Evolutionary conservation across 441 rosid species (phyloP).

Genomic region (Aquilaria agallochum): DNA sequence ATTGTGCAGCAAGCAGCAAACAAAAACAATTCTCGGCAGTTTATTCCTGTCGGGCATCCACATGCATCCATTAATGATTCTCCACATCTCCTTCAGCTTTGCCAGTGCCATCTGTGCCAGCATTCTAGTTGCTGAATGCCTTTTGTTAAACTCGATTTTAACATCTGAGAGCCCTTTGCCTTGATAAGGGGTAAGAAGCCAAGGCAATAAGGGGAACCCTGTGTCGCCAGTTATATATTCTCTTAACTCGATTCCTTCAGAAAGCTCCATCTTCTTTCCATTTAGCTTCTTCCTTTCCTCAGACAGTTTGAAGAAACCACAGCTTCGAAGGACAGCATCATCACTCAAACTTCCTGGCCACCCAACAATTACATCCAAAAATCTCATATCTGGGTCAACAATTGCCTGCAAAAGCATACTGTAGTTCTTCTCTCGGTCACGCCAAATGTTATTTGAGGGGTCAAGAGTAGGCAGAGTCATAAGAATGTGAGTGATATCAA

Average conservation of each 20-base stretch:
- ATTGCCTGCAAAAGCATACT: constrained; percentile 89
- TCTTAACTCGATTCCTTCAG: constrained; percentile 41
- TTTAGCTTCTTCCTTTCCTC: constrained; percentile 61
- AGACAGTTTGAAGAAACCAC: constrained; percentile 61
- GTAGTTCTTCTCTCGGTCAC: constrained; percentile 68
- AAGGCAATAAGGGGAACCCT: constrained; percentile 72
- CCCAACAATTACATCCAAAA: constrained; percentile 71
- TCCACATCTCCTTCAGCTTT: constrained; percentile 86
- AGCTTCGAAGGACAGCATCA: constrained; percentile 56
- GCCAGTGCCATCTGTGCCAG: constrained; percentile 64
- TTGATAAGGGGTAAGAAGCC: constrained; percentile 79
- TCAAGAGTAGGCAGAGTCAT: constrained; percentile 79
- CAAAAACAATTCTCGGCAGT: constrained; percentile 75
- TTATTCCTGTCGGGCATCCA: constrained; percentile 89
- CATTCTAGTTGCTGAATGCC: constrained; percentile 48
- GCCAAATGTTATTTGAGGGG: constrained; percentile 58
- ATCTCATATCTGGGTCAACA: constrained; percentile 82
- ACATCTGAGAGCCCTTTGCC: constrained; percentile 42
- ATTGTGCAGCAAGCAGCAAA: constrained; percentile 90
- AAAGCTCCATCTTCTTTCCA: constrained; percentile 43
- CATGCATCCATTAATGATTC: constrained; percentile 80
- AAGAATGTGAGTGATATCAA: constrained; percentile 70
- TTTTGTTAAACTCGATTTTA: constrained; percentile 61
- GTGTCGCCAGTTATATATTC: constrained; percentile 79
- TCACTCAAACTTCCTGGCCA: constrained; percentile 88